Percentiles rank a stretch among this genome's conserved stretches.
phyloP scores from a whole-genome alignment of 441 rosid species.

The Breynia disticha region DNA sequence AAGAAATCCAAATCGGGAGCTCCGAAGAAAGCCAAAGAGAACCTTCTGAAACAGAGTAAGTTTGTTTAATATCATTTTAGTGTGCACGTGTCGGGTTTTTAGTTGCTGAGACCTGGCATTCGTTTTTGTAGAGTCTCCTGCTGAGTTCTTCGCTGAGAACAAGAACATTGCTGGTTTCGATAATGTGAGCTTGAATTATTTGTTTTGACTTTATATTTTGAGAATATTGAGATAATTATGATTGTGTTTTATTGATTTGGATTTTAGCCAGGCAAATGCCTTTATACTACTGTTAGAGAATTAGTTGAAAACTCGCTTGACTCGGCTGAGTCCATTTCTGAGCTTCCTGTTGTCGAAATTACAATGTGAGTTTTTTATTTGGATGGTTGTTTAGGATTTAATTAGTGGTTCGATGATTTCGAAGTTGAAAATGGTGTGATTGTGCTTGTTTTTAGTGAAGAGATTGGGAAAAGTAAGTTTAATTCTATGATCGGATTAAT shows the following conservation, averaged over 20 bases:
- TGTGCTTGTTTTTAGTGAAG: conserved; percentile 42
- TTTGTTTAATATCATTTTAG: conserved; percentile 4
- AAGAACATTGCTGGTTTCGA: conserved; percentile 98
- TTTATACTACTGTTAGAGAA: conserved; percentile 89
- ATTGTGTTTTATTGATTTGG: conserved; percentile 2
- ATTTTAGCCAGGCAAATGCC: conserved; percentile 80
- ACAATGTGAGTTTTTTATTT: conserved; percentile 44
- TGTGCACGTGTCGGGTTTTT: not conserved
- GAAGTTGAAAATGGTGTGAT: not conserved
- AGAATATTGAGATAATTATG: too few relatives aligned
- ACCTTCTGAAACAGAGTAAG: conserved; percentile 85
- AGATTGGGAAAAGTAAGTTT: conserved; percentile 77
- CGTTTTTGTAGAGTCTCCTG: conserved; percentile 76
- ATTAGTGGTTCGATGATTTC: not conserved
- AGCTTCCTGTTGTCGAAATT: conserved; percentile 82
- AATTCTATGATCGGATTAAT: conserved; percentile 94
- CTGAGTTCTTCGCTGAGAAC: conserved; percentile 98
- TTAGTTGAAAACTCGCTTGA: conserved; percentile 94
- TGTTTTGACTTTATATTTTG: too few relatives aligned
- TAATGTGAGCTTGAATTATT: conserved; percentile 46
- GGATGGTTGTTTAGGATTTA: not conserved
- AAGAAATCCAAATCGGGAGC: conserved; percentile 37
- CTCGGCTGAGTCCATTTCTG: conserved; percentile 86
- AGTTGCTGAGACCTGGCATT: conserved; percentile 1
- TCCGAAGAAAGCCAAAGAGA: conserved; percentile 51